phyloP scores from a whole-genome alignment of 495 filamentous ascomycete species.

The Chaetomium tenue region DNA sequence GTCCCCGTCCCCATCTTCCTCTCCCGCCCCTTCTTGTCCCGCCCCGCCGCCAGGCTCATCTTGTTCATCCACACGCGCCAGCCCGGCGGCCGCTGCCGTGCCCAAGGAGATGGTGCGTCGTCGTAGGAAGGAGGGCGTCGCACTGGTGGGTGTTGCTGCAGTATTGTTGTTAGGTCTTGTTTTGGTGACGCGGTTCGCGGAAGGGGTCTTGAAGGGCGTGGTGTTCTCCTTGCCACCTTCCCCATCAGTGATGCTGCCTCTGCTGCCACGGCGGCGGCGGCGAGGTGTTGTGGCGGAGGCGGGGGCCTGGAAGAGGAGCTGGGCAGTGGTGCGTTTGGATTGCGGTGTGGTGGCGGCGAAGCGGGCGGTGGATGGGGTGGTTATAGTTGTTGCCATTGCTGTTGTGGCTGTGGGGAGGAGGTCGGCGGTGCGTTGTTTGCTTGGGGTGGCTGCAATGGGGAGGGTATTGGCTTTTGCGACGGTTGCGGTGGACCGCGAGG shows the following conservation, averaged over 20 bases:
- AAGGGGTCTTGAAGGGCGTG: conserved; percentile 43
- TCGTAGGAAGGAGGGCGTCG: conserved; percentile 76
- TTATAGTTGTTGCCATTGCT: neutral
- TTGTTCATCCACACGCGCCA: conserved; percentile 49
- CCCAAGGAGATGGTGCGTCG: conserved; percentile 33
- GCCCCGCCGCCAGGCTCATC: conserved; percentile 29
- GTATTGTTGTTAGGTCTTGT: conserved; percentile 35
- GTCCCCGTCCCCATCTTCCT: conserved; percentile 27
- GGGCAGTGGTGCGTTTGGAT: conserved; percentile 59
- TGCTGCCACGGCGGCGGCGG: conserved; percentile 50
- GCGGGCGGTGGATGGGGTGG: conserved; percentile 26
- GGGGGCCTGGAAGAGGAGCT: conserved; percentile 43
- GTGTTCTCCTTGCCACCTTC: conserved; percentile 34
- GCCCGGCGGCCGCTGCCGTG: conserved; percentile 28
- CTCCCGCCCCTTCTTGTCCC: conserved; percentile 26
- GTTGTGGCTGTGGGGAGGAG: neutral
- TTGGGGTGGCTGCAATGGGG: conserved; percentile 40
- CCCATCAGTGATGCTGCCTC: too few species aligned
- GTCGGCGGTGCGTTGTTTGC: conserved; percentile 31
- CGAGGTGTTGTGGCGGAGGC: conserved; percentile 2
- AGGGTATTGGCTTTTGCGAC: conserved; percentile 26
- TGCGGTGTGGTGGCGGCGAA: conserved; percentile 51
- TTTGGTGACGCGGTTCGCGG: conserved; percentile 27
- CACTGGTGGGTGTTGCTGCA: conserved; percentile 42
- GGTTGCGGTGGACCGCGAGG: conserved; percentile 20